Conservation (phyloP, 2,329 filamentous ascomycete genomes). For the Dothistroma septosporum region DNA sequence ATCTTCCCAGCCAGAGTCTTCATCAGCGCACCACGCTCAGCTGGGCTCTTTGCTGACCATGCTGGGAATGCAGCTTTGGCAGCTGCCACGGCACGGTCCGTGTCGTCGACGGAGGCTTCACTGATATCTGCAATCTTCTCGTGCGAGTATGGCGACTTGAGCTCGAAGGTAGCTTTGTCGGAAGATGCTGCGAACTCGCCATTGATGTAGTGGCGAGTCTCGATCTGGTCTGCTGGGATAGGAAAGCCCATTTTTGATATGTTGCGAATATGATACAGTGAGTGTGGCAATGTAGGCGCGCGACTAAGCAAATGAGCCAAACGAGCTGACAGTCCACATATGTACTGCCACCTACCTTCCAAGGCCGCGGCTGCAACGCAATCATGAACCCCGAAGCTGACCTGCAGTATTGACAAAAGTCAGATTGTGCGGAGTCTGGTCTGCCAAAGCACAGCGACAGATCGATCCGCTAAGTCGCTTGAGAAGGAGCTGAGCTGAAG, state of each 20-base stretch:
- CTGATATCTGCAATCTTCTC: slow-evolving; percentile 53
- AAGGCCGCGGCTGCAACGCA: not conserved
- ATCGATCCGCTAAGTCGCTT: not conserved
- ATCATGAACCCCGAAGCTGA: not conserved
- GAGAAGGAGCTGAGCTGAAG: not conserved
- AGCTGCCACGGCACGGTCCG: slow-evolving; percentile 65
- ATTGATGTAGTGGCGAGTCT: slow-evolving; percentile 50
- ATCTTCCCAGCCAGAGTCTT: slow-evolving; percentile 48
- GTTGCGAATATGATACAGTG: not conserved
- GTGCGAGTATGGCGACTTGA: slow-evolving; percentile 44
- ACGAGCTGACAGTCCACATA: not conserved
- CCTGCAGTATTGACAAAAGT: not conserved
- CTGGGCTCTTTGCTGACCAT: slow-evolving; percentile 51
- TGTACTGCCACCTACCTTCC: not conserved
- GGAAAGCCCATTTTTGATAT: slow-evolving; percentile 19
- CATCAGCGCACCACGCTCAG: slow-evolving; percentile 41
- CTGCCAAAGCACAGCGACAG: not conserved
- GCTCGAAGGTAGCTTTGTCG: slow-evolving; percentile 43
- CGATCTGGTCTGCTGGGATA: slow-evolving; percentile 28
- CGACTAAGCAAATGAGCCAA: too few species aligned
- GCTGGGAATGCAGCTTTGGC: slow-evolving; percentile 62
- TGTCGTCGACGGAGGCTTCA: slow-evolving; percentile 62
- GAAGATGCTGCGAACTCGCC: slow-evolving; percentile 49
- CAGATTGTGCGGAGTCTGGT: not conserved
- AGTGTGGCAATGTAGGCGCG: not conserved